phyloP scores from a whole-genome alignment of 345 rosid species.

The Ceriops tagal region DNA sequence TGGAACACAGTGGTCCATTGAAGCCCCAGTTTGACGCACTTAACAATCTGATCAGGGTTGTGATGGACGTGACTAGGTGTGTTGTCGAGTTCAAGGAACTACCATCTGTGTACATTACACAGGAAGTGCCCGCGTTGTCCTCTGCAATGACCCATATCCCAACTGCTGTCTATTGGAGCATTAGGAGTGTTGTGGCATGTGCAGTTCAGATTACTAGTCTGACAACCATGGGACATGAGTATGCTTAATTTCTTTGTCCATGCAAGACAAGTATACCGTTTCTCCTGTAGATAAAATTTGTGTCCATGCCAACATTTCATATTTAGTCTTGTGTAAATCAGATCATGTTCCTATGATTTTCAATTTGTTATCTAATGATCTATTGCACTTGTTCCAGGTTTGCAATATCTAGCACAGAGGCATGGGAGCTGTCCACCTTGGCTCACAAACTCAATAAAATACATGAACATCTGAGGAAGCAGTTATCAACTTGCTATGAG shows the following conservation, averaged over 20 bases:
- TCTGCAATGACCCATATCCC: constrained; percentile 42
- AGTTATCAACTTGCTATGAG: constrained; percentile 41
- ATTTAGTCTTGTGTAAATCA: not conserved
- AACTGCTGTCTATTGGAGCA: constrained; percentile 57
- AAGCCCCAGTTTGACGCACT: constrained; percentile 46
- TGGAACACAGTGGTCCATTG: constrained; percentile 41
- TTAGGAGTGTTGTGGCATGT: constrained; percentile 56
- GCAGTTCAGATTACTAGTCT: constrained; percentile 56
- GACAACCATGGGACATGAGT: constrained; percentile 62
- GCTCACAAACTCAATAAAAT: constrained; percentile 64
- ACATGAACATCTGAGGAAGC: constrained; percentile 49
- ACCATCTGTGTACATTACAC: constrained; percentile 36
- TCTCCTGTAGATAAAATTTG: not conserved
- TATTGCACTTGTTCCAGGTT: constrained; percentile 26
- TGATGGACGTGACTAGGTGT: constrained; percentile 51
- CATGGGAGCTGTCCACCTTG: constrained; percentile 64
- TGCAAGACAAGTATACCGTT: not conserved
- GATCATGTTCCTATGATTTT: not conserved
- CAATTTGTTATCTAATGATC: not conserved
- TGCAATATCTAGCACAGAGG: constrained; percentile 52
- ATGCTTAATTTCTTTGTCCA: constrained; percentile 6
- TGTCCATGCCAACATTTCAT: not conserved
- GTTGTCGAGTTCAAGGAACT: constrained; percentile 48
- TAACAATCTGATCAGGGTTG: constrained; percentile 49
- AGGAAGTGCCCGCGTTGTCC: constrained; percentile 32